Percentiles rank a stretch among this genome's conserved stretches.
Evolutionary conservation across 495 filamentous ascomycete species (phyloP).

Genomic region (Hyphodiscus hymeniophilus): DNA sequence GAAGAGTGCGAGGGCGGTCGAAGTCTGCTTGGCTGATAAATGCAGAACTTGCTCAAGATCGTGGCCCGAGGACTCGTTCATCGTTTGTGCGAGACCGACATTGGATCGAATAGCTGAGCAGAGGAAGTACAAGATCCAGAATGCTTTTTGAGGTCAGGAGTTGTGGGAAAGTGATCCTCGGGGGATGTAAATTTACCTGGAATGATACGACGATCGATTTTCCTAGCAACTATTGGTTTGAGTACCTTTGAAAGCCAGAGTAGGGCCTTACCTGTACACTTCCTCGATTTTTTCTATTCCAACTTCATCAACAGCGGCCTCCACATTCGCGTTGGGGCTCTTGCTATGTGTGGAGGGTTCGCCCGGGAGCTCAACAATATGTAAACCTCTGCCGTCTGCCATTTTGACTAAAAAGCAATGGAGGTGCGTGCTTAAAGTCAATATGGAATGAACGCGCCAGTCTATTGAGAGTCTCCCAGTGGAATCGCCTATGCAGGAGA

Average conservation of each 20-base stretch:
- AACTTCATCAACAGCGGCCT: constrained; percentile 24
- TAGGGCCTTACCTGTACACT: constrained; percentile 48
- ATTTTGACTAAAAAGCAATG: background rate
- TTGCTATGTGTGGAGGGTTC: background rate
- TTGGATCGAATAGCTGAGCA: constrained; percentile 88
- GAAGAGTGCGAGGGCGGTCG: constrained; percentile 76
- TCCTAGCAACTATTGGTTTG: constrained; percentile 33
- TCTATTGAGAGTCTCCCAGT: background rate
- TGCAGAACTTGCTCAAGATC: constrained; percentile 59
- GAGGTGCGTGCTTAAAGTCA: background rate
- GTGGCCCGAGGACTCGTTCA: constrained; percentile 63
- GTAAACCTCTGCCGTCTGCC: background rate
- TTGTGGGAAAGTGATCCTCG: background rate
- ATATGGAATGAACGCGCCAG: background rate
- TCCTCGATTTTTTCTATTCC: constrained; percentile 49
- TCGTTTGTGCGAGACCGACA: constrained; percentile 83
- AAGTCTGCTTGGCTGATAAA: constrained; percentile 65
- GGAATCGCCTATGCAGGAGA: background rate
- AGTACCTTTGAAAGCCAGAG: background rate
- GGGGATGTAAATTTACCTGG: constrained; percentile 35
- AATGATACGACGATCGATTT: constrained; percentile 77
- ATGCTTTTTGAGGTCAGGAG: constrained; percentile 40
- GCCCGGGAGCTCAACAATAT: background rate
- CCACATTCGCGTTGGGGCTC: constrained; percentile 10
- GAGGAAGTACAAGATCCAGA: constrained; percentile 91